These are phyloP conservation scores for Dipteronia sinensis DNA, from an alignment of 345 rosid genomes.

Conservation along the genomic window DNA sequence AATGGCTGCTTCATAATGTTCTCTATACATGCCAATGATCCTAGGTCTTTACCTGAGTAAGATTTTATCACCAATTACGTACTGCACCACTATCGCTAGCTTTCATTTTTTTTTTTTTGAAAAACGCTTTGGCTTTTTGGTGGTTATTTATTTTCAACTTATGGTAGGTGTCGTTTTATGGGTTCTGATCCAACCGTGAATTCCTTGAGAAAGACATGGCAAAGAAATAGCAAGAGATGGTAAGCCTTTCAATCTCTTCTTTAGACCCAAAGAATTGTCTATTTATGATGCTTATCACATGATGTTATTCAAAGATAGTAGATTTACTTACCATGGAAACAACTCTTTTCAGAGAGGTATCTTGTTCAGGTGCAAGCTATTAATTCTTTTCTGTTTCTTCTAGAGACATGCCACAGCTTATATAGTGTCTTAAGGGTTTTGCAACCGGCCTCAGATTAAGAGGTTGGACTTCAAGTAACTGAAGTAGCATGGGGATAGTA, in stretches of 20 bases:
- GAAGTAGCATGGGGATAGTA: neutral
- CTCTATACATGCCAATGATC: conserved; percentile 49
- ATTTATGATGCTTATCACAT: conserved; percentile 1
- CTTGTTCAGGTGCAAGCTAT: conserved; percentile 7
- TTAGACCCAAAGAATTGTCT: conserved; percentile 13
- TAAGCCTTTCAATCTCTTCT: conserved; percentile 22
- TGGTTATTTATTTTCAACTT: conserved; percentile 21
- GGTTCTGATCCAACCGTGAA: conserved; percentile 43
- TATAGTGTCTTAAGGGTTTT: conserved; percentile 10
- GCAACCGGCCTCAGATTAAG: conserved; percentile 1
- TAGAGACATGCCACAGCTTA: neutral
- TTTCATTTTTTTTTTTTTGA: no score
- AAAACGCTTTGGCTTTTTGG: conserved; percentile 2
- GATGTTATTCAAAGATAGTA: neutral
- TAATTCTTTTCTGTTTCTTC: conserved; percentile 1
- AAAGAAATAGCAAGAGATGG: conserved; percentile 64
- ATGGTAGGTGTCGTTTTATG: conserved; percentile 66
- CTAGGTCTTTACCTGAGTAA: conserved; percentile 76
- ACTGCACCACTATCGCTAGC: conserved; percentile 3
- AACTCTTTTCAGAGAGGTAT: neutral
- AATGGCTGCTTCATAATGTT: conserved; percentile 56
- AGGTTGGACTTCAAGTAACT: neutral
- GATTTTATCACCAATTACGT: conserved; percentile 25
- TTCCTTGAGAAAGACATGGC: conserved; percentile 53
- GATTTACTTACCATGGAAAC: neutral